Evolutionary conservation across 1,284 basidiomycete genomes (phyloP).

Genomic region (Phaffia rhodozyma): DNA sequence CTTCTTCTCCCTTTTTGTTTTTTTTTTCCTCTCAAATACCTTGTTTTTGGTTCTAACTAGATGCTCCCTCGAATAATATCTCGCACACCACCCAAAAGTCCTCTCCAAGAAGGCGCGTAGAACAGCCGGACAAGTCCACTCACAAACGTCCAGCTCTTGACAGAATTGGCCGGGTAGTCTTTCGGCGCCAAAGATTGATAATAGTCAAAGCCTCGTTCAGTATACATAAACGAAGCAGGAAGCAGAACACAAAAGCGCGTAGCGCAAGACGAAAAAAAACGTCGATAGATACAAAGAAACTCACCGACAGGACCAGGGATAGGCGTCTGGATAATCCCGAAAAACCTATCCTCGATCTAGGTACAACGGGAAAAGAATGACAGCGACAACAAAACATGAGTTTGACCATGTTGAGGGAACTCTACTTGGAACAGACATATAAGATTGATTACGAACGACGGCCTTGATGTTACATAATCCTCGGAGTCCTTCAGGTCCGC

Average conservation of each 20-base stretch:
- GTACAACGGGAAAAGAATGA: slow-evolving; percentile 23
- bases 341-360: slow-evolving; percentile 70
- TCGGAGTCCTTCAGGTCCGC: slow-evolving; percentile 83
- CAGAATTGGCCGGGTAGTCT: slow-evolving; percentile 13
- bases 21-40: no score
- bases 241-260: neutral
- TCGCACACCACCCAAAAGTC: slow-evolving; percentile 1
- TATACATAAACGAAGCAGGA: neutral
- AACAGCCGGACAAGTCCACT: slow-evolving; percentile 9
- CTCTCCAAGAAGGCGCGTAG: neutral
- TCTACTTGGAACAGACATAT: no score
- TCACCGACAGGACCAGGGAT: slow-evolving; percentile 48
- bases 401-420: no score
- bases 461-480: slow-evolving; percentile 68
- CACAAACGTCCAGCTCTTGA: slow-evolving; percentile 11
- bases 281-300: neutral
- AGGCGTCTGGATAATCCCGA: slow-evolving; percentile 62
- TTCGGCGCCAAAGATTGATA: neutral
- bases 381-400: no score
- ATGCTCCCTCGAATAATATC: slow-evolving; percentile 9
- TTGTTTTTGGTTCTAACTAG: neutral
- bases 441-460: no score
- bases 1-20: no score
- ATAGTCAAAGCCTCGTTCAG: neutral
- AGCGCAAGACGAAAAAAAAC: neutral